A percentile compares a stretch with the other conserved stretches of the same genome.
Evolutionary conservation across 164 flowering plant genomes (phyloP).

Genomic region (Macadamia integrifolia): DNA sequence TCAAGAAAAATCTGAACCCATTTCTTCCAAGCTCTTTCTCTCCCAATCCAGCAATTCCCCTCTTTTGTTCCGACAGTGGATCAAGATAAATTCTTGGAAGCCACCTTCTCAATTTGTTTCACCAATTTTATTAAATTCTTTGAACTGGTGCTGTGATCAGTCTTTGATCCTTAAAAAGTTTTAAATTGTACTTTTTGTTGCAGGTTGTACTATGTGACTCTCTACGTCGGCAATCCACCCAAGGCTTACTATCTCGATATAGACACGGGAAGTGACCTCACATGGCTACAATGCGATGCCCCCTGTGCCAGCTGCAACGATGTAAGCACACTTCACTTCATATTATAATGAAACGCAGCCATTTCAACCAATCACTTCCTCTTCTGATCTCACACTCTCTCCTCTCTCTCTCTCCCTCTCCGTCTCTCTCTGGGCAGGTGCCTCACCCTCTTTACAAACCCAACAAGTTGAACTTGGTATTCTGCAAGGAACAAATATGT

Average conservation of each 20-base stretch:
- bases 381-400: too few species aligned
- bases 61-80: too few species aligned
- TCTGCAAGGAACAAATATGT: constrained; percentile 65
- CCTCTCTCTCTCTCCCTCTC: neutral
- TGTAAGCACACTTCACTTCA: constrained; percentile 26
- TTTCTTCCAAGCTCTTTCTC: too few species aligned
- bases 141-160: too few species aligned
- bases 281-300: constrained; percentile 96
- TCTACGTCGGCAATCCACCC: constrained; percentile 63
- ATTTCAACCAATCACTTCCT: neutral
- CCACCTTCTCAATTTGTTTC: too few species aligned
- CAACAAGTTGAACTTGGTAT: constrained; percentile 45
- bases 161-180: neutral
- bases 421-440: constrained; percentile 36
- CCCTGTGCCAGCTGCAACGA: constrained; percentile 63
- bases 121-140: too few species aligned
- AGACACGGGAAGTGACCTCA: constrained; percentile 96
- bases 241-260: constrained; percentile 82
- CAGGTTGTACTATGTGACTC: constrained; percentile 64
- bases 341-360: neutral
- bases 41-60: too few species aligned
- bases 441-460: constrained; percentile 77
- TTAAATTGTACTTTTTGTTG: neutral
- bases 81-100: too few species aligned
- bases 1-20: too few species aligned